Conservation (phyloP, 495 filamentous ascomycete genomes). For the Astrothelium subdiscretum region DNA sequence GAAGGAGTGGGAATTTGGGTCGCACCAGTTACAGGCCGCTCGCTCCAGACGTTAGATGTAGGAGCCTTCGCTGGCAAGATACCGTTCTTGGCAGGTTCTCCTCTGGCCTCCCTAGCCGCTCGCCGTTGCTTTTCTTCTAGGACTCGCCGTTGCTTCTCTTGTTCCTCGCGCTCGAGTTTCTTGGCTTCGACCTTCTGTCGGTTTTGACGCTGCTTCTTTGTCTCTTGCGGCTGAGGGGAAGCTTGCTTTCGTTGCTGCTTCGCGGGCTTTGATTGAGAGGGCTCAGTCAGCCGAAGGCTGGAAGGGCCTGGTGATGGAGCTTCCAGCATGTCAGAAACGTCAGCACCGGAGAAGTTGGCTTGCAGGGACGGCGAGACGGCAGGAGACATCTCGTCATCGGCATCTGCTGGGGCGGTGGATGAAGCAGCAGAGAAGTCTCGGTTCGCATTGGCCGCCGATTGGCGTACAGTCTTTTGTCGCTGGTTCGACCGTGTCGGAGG, state of each 20-base stretch:
- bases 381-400: constrained; percentile 44
- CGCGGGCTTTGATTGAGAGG: constrained; percentile 45
- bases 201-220: constrained; percentile 88
- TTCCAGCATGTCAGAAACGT: constrained; percentile 83
- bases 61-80: constrained; percentile 46
- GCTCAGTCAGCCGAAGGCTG: constrained; percentile 61
- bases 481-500: constrained; percentile 3
- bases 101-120: constrained; percentile 66
- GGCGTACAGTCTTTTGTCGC: constrained; percentile 19
- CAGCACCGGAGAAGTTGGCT: constrained; percentile 38
- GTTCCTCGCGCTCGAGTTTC: constrained; percentile 57
- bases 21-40: constrained; percentile 18
- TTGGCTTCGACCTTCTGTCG: constrained; percentile 65
- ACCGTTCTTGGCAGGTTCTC: constrained; percentile 61
- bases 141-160: constrained; percentile 59
- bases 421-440: constrained; percentile 19
- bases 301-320: constrained; percentile 54
- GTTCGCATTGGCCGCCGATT: constrained; percentile 9
- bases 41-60: constrained; percentile 50
- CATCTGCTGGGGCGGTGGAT: constrained; percentile 68
- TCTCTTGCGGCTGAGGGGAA: constrained; percentile 45
- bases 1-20: constrained; percentile 26
- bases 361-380: constrained; percentile 22
- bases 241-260: constrained; percentile 51
- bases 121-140: constrained; percentile 70